Conservation (phyloP, 2,329 filamentous ascomycete species). For the Saccharata proteae region DNA sequence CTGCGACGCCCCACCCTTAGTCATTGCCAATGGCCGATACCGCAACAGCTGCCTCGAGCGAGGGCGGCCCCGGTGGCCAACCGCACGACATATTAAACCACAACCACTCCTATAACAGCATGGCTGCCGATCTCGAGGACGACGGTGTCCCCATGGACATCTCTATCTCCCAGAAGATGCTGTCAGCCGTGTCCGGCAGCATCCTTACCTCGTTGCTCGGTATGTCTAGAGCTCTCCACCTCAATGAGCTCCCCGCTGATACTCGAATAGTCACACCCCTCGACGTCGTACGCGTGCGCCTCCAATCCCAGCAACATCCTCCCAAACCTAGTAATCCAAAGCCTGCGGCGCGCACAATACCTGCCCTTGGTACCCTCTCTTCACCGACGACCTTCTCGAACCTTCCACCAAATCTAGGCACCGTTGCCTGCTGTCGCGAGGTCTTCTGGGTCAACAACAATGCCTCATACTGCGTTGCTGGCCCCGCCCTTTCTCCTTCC, state of each 20-base stretch:
- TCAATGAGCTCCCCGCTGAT: constrained; percentile 3
- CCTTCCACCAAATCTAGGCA: constrained; percentile 73
- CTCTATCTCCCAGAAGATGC: constrained; percentile 80
- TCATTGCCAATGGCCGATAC: constrained; percentile 10
- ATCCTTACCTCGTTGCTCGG: constrained; percentile 79
- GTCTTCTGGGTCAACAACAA: constrained; percentile 93
- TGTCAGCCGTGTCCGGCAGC: constrained; percentile 84
- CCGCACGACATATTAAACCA: constrained; percentile 24
- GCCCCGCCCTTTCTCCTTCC: constrained; percentile 27
- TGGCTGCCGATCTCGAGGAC: constrained; percentile 24
- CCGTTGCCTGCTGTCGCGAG: constrained; percentile 90
- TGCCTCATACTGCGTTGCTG: constrained; percentile 67
- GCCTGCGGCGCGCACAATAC: constrained; percentile 28
- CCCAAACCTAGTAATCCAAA: constrained; percentile 32
- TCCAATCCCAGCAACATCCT: constrained; percentile 67
- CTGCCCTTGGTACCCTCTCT: constrained; percentile 28
- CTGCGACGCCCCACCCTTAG: constrained; percentile 3
- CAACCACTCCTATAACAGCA: constrained; percentile 9
- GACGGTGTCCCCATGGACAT: constrained; percentile 43
- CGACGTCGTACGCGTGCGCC: constrained; percentile 87
- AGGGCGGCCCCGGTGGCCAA: constrained; percentile 17
- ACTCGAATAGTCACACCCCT: constrained; percentile 71
- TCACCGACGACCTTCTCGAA: constrained; percentile 41
- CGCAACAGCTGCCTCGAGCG: constrained; percentile 5
- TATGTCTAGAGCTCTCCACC: constrained; percentile 31